Evolutionary conservation across 2,329 filamentous ascomycete genomes (phyloP).

Genomic region (Tolypocladium capitatum): DNA sequence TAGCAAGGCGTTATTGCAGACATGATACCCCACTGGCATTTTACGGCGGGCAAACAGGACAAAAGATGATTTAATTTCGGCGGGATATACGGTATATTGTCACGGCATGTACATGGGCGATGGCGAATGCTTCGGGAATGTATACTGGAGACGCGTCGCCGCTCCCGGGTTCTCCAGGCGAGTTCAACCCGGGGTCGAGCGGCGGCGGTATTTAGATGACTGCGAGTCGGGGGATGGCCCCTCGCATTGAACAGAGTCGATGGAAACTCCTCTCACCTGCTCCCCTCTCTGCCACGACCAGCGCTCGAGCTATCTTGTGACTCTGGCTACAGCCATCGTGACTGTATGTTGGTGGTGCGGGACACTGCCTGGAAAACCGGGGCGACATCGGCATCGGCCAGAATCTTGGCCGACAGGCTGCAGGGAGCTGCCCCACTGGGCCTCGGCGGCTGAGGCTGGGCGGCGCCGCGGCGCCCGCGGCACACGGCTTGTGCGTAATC

Average conservation of each 20-base stretch:
- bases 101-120: not conserved
- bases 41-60: slow-evolving; percentile 8
- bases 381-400: slow-evolving; percentile 1
- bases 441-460: slow-evolving; percentile 1
- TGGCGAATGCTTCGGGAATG: not conserved
- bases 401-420: slow-evolving; percentile 2
- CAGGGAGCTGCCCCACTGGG: not conserved
- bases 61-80: slow-evolving; percentile 3
- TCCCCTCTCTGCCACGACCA: not conserved
- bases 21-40: slow-evolving; percentile 16
- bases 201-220: not conserved
- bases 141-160: not conserved
- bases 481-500: too few species aligned
- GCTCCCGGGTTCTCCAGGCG: slow-evolving; percentile 1
- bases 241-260: slow-evolving; percentile 3
- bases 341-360: not conserved
- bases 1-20: slow-evolving; percentile 14
- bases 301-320: not conserved
- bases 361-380: slow-evolving; percentile 1
- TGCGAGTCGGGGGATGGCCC: not conserved
- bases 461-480: too few species aligned
- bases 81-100: slow-evolving; percentile 1
- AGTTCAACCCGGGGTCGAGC: slow-evolving; percentile 1
- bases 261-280: not conserved
- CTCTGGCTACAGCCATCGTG: not conserved